Evolutionary conservation across 768 basidiomycete species (phyloP), one percentile per base, ranked within the genome.

Genomic region (Dentipellis fragilis): DNA sequence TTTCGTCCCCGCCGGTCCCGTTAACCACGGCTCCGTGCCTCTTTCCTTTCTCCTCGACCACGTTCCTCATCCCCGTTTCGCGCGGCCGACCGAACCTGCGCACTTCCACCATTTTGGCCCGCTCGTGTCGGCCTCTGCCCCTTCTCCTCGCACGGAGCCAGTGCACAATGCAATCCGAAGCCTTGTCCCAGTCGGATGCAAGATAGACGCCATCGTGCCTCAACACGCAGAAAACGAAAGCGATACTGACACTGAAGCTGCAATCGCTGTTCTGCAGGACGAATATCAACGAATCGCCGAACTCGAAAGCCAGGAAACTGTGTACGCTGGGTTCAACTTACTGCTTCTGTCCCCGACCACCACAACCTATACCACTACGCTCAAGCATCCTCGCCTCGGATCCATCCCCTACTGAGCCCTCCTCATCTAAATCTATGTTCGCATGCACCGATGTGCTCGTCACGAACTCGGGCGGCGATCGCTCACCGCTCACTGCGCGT

Each of bases 261-360:
- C 17, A 35, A 11, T 54, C 12, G 17, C 35, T 65, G 6, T 63
- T 57, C 66, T 71, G 35, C 46, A 90, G 89, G 66, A 93, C 90
- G 17, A 92, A 93, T 72, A 90, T 92, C 67, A 88, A 85, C 45
- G 89, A 92, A 68, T 77, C 40, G 70, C 71, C 52, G 70, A 65
- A 62, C 72, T 83, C 54, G 68, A 76, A 51, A 72, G 75, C 58
- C 66, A 68, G 54, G 76, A 80, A 58, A 71, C 74, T 12, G 67
- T 71, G 62, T 89, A 82, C 66, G 85, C 89, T 48, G 90, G 90
- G 2, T 92, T 93, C 76, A 92, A 91, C 68, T 67, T 91, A 23
- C 72, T 90, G 57, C 77, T 90, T 57, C 72, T 92, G 56, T 29
- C 29, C 29, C 29, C 29, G 29, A 29, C n/a, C n/a, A n/a, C n/a